phyloP scores from a whole-genome alignment of 805 yeast species.

The Wickerhamiella bombiphila region DNA sequence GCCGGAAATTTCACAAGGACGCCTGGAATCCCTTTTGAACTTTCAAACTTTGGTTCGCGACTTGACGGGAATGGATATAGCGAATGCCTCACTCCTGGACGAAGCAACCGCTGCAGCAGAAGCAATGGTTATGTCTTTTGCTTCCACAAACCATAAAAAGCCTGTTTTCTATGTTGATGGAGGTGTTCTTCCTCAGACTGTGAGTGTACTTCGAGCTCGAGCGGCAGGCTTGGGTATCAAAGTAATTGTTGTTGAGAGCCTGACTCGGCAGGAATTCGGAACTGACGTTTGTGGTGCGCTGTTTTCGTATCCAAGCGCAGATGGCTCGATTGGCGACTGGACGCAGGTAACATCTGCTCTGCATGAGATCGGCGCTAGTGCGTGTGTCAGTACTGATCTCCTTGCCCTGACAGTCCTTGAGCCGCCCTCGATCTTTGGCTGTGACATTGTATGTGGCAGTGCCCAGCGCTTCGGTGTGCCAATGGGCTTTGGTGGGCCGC shows the following conservation, averaged over 20 bases:
- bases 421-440: conserved; percentile 76
- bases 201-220: conserved; percentile 63
- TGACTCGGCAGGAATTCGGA: conserved; percentile 20
- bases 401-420: conserved; percentile 73
- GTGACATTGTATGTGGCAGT: conserved; percentile 85
- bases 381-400: conserved; percentile 82
- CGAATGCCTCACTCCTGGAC: conserved; percentile 87
- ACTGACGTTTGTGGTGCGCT: conserved; percentile 59
- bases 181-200: conserved; percentile 72
- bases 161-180: conserved; percentile 55
- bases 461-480: conserved; percentile 97
- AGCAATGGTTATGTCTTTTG: conserved; percentile 78
- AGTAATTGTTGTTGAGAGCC: conserved; percentile 28
- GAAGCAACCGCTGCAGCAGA: conserved; percentile 98
- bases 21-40: conserved; percentile 77
- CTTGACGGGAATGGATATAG: conserved; percentile 84
- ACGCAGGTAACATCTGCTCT: conserved; percentile 43
- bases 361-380: conserved; percentile 58
- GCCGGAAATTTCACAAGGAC: conserved; percentile 95
- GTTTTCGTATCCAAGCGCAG: conserved; percentile 81
- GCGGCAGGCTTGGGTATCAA: conserved; percentile 62
- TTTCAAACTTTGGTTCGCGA: conserved; percentile 87
- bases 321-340: conserved; percentile 52
- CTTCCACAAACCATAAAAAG: conserved; percentile 52
- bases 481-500: conserved; percentile 97